Evolutionary conservation across 164 flowering plant genomes (phyloP).

Genomic region (Piper longum): DNA sequence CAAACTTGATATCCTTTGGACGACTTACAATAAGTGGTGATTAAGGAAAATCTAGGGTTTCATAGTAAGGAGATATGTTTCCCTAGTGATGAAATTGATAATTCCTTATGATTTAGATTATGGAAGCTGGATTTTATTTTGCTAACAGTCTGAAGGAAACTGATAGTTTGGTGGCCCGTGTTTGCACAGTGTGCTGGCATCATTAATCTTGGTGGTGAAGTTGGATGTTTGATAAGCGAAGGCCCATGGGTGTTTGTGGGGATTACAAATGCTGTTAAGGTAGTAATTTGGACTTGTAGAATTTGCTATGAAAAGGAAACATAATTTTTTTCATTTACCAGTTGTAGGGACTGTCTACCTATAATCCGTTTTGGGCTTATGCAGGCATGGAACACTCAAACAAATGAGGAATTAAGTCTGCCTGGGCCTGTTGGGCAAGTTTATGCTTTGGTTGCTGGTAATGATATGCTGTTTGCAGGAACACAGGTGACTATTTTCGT

Average conservation of each 20-base stretch:
- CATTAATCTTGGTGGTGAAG: conserved; percentile 58
- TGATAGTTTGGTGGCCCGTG: too few species aligned
- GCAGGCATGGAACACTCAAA: conserved; percentile 82
- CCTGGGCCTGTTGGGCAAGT: conserved; percentile 92
- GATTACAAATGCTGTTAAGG: conserved; percentile 73
- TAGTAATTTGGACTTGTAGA: conserved; percentile 6
- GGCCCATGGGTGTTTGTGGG: conserved; percentile 97
- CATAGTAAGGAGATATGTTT: too few species aligned
- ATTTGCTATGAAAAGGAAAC: not conserved
- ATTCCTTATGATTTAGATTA: not conserved
- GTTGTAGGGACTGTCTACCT: not conserved
- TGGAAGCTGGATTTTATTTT: not conserved
- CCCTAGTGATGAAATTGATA: too few species aligned
- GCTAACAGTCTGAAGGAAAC: too few species aligned
- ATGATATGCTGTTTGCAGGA: conserved; percentile 82
- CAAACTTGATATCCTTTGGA: not conserved
- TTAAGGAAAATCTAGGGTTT: too few species aligned
- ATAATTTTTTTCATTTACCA: too few species aligned
- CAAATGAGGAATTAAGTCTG: conserved; percentile 40
- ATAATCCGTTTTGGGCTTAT: not conserved
- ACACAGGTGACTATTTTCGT: conserved; percentile 41
- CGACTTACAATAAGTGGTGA: too few species aligned
- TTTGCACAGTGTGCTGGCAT: conserved; percentile 40
- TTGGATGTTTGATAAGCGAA: conserved; percentile 93
- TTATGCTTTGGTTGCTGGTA: conserved; percentile 64